phyloP scores from a whole-genome alignment of 352 stramenopile genomes.

The Phytophthora pistaciae region DNA sequence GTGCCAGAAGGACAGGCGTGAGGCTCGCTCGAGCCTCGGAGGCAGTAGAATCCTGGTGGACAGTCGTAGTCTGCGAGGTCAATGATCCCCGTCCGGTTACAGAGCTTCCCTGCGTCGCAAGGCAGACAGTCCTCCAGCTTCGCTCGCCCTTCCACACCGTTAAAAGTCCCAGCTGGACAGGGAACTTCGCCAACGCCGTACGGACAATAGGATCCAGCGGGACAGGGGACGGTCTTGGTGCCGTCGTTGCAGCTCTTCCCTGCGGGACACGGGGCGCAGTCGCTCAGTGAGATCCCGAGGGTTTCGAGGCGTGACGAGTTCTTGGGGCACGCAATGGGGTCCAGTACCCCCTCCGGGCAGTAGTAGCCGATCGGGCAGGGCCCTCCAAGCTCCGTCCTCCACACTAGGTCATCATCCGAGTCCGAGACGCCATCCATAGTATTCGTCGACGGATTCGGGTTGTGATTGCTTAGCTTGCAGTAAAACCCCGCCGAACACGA shows the following conservation, averaged over 20 bases:
- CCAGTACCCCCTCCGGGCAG: conserved; percentile 73
- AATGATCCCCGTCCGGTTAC: conserved; percentile 73
- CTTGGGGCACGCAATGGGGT: conserved; percentile 75
- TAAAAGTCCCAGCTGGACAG: conserved; percentile 75
- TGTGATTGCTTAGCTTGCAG: conserved; percentile 74
- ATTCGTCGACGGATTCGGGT: conserved; percentile 52
- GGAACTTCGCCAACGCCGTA: conserved; percentile 51
- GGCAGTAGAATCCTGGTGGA: conserved; percentile 79
- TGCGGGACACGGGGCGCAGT: conserved; percentile 82
- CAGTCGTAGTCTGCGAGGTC: conserved; percentile 72
- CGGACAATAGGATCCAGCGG: conserved; percentile 66
- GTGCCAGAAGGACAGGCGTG: conserved; percentile 56
- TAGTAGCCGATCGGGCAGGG: conserved; percentile 83
- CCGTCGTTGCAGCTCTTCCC: conserved; percentile 89
- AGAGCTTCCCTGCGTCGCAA: conserved; percentile 79
- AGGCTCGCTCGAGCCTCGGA: conserved; percentile 41
- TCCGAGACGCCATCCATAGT: conserved; percentile 12
- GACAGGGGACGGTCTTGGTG: conserved; percentile 68
- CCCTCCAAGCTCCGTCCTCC: conserved; percentile 63
- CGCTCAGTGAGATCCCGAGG: conserved; percentile 56
- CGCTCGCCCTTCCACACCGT: conserved; percentile 43
- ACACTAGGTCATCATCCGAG: conserved; percentile 15
- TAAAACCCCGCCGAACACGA: conserved; percentile 87
- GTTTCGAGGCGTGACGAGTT: conserved; percentile 62
- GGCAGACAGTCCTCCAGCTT: conserved; percentile 61